Percentiles rank a stretch among this genome's conserved stretches.
phyloP scores from a whole-genome alignment of 345 rosid genomes.

The Stellera chamaejasme region DNA sequence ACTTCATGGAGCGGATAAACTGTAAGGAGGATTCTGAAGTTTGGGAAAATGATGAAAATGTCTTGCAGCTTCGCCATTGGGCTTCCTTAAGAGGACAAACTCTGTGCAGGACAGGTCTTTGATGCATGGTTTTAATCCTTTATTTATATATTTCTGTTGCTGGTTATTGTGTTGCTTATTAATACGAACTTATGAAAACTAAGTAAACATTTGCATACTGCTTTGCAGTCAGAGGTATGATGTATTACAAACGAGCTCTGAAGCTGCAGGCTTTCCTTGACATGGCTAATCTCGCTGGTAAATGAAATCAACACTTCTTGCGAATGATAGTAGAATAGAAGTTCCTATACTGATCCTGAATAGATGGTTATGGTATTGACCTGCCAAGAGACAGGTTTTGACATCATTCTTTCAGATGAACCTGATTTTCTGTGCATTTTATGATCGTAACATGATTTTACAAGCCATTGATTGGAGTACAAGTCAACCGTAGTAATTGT shows the following conservation, averaged over 20 bases:
- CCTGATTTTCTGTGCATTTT: slow-evolving; percentile 2
- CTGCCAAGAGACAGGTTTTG: too few species aligned
- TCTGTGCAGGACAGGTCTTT: slow-evolving; percentile 79
- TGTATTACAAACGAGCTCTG: slow-evolving; percentile 94
- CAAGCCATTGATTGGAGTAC: too few species aligned
- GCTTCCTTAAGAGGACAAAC: slow-evolving; percentile 96
- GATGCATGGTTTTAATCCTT: slow-evolving; percentile 10
- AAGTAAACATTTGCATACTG: slow-evolving; percentile 9
- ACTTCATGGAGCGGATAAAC: slow-evolving; percentile 79
- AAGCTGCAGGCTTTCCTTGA: slow-evolving; percentile 99
- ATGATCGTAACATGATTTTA: not conserved
- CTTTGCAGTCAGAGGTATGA: slow-evolving; percentile 92
- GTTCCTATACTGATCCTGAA: too few species aligned
- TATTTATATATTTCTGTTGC: not conserved
- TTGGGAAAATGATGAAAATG: slow-evolving; percentile 89
- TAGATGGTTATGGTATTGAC: not conserved
- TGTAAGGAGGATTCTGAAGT: slow-evolving; percentile 63
- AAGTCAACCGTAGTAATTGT: not conserved
- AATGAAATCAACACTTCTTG: not conserved
- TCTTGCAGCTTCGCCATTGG: slow-evolving; percentile 96
- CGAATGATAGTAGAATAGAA: too few species aligned
- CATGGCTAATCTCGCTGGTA: slow-evolving; percentile 88
- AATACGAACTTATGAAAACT: too few species aligned
- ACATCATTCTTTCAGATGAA: slow-evolving; percentile 1
- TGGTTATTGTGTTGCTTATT: slow-evolving; percentile 9